A percentile compares a stretch with the other conserved stretches of the same genome.
phyloP scores from a whole-genome alignment of 2,329 filamentous ascomycete genomes.

The Phaeophleospora eucalypticola region DNA sequence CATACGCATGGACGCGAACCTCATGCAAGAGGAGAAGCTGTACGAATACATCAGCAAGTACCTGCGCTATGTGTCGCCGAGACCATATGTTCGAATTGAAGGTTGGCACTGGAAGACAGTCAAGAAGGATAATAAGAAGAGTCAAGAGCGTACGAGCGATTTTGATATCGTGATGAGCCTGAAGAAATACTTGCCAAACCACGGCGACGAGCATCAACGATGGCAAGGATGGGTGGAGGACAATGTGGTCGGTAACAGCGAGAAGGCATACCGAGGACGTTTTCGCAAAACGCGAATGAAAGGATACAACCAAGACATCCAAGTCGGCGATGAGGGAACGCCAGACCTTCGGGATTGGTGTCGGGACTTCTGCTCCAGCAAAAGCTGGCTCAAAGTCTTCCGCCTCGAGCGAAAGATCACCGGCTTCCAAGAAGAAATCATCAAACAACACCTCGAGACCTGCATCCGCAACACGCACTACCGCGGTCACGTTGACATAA shows the following conservation, averaged over 20 bases:
- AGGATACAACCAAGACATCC: slow-evolving; percentile 42
- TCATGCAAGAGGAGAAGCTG: slow-evolving; percentile 21
- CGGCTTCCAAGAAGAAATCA: slow-evolving; percentile 56
- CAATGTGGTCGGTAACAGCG: slow-evolving; percentile 52
- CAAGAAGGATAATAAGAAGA: slow-evolving; percentile 26
- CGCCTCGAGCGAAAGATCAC: slow-evolving; percentile 44
- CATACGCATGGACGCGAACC: slow-evolving; percentile 27
- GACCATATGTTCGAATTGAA: slow-evolving; percentile 22
- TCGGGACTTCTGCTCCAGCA: slow-evolving; percentile 60
- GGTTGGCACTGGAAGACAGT: slow-evolving; percentile 27
- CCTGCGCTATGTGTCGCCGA: slow-evolving; percentile 21
- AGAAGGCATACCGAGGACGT: slow-evolving; percentile 63
- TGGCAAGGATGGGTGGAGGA: slow-evolving; percentile 15
- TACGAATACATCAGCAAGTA: slow-evolving; percentile 25
- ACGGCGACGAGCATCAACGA: background rate
- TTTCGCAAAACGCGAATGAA: slow-evolving; percentile 52
- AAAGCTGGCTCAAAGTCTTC: slow-evolving; percentile 53
- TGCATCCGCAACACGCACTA: slow-evolving; percentile 64
- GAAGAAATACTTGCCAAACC: slow-evolving; percentile 15
- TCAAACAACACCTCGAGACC: slow-evolving; percentile 52
- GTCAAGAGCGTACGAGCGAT: slow-evolving; percentile 25
- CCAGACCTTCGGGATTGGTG: slow-evolving; percentile 59
- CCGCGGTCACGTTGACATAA: slow-evolving; percentile 56
- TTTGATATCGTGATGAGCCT: slow-evolving; percentile 27
- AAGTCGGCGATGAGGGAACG: slow-evolving; percentile 39